phyloP scores from a whole-genome alignment of 306 rosid species.

The Lotus japonicus region DNA sequence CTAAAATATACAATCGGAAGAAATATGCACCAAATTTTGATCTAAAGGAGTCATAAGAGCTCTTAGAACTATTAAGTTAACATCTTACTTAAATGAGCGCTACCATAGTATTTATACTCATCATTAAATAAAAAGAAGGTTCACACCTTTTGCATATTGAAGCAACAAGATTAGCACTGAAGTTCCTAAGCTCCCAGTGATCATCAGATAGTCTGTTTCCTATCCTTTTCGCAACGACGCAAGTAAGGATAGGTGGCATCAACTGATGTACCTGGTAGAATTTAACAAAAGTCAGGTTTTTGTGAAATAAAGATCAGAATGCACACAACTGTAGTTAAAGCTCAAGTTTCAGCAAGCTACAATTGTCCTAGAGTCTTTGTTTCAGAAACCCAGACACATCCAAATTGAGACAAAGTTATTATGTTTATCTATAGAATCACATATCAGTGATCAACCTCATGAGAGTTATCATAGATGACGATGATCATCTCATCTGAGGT shows the following conservation, averaged over 20 bases:
- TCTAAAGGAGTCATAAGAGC: not conserved
- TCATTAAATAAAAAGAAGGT: constrained; percentile 13
- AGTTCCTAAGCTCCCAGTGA: constrained; percentile 93
- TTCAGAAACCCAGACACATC: constrained; percentile 11
- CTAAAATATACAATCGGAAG: not conserved
- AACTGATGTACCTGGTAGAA: constrained; percentile 74
- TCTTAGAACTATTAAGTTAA: not conserved
- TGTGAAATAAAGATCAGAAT: constrained; percentile 3
- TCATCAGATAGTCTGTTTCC: constrained; percentile 73
- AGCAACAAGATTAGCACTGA: constrained; percentile 69
- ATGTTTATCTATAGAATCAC: not conserved
- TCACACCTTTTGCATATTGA: constrained; percentile 79
- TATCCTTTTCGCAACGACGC: constrained; percentile 74
- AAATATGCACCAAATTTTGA: not conserved
- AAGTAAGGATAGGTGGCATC: constrained; percentile 89
- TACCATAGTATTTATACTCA: not conserved
- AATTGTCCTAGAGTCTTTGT: not conserved
- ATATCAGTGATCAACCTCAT: constrained; percentile 12
- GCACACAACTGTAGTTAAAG: not conserved
- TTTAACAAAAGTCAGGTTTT: constrained; percentile 23
- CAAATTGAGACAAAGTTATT: not conserved
- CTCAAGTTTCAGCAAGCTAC: constrained; percentile 14
- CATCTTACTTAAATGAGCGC: not conserved
- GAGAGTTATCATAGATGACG: not conserved
- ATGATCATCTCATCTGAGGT: constrained; percentile 3